A percentile compares a stretch with the other conserved stretches of the same genome.
These are phyloP conservation scores for Fistulinella staudtii DNA, from an alignment of 1,284 basidiomycete genomes.

Conservation along the genomic window DNA sequence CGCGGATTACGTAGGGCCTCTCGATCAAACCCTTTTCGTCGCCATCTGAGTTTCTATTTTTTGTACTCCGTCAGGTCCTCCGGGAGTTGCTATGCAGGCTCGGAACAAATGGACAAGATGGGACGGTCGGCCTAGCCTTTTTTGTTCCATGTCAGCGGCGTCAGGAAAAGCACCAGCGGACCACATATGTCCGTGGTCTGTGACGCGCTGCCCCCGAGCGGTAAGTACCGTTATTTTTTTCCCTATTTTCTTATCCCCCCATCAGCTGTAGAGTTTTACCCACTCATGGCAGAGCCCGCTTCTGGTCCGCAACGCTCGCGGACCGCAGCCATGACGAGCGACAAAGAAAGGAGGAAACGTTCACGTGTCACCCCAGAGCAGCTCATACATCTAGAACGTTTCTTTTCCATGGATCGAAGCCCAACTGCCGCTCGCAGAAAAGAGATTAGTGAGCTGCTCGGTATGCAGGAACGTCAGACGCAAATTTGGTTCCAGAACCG, in stretches of 20 bases:
- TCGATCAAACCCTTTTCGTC: neutral
- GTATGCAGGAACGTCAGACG: conserved; percentile 80
- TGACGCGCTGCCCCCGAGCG: conserved; percentile 20
- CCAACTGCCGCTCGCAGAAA: conserved; percentile 66
- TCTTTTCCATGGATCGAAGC: conserved; percentile 64
- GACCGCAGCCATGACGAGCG: conserved; percentile 7
- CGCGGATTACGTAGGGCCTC: conserved; percentile 6
- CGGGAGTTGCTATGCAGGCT: conserved; percentile 30
- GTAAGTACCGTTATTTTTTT: conserved; percentile 17
- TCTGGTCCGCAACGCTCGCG: conserved; percentile 29
- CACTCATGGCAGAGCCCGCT: conserved; percentile 20
- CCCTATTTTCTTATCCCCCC: conserved; percentile 1
- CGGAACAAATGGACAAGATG: conserved; percentile 21
- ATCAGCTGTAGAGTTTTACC: conserved; percentile 9
- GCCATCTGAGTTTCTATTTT: conserved; percentile 14
- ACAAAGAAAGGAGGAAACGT: conserved; percentile 68
- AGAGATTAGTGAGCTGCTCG: conserved; percentile 70
- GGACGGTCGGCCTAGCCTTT: conserved; percentile 17
- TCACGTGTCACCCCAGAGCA: conserved; percentile 75
- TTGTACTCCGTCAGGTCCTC: conserved; percentile 19
- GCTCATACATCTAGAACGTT: conserved; percentile 64
- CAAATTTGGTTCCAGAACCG: conserved; percentile 88
- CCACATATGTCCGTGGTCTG: conserved; percentile 30
- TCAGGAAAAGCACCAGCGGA: conserved; percentile 19
- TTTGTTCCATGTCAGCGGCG: conserved; percentile 32